Evolutionary conservation across 1,284 basidiomycete genomes (phyloP), one percentile per base, ranked within the genome.

Genomic region (Cystobasidium slooffiae): DNA sequence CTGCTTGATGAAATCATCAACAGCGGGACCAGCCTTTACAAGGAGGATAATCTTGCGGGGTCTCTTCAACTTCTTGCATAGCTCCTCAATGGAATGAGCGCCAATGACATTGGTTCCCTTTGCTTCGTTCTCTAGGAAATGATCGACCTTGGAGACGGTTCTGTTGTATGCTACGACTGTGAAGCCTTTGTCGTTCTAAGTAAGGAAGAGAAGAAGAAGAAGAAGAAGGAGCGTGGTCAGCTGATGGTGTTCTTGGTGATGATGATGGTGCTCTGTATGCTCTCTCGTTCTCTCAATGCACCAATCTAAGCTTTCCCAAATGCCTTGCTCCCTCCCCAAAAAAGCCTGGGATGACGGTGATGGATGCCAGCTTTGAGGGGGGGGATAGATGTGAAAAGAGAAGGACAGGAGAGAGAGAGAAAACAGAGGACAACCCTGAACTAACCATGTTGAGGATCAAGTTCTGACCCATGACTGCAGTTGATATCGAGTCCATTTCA

Each of bases 401-500:
- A 31, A 22, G 58, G 31, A 61, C 14, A 20, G 18, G 18, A 56
- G 2, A n/a, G 55, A 56, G 24, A 64, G 22, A 8, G 43, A 49
- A 44, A 64, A 18, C n/a, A 24, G 46, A 24, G 22, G 43, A 65
- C 8, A 22, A 10, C 49, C 43, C 24, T 4, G n/a, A 3, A 68
- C 53, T 68, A 31, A 59, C 75, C 92, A 97, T 97, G 87, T 97
- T 97, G 79, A 97, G 86, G 83, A 97, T 95, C 81, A 96, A 84
- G 85, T 97, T 97, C 89, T 96, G 93, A 81, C 93, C 93, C 94
- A 97, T 97, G 86, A 97, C 94, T 87, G 94, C 96, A 86, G 68
- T 31, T 1, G 5, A 2, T 5, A 31, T 31, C 31, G 31, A 31
- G 31, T 31, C 2, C 31, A 31, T 31, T 31, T 31, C 31, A 31